A percentile compares a stretch with the other conserved stretches of the same genome.
Conservation (phyloP, 768 basidiomycete genomes). For the Xerocomellus chrysenteron region DNA sequence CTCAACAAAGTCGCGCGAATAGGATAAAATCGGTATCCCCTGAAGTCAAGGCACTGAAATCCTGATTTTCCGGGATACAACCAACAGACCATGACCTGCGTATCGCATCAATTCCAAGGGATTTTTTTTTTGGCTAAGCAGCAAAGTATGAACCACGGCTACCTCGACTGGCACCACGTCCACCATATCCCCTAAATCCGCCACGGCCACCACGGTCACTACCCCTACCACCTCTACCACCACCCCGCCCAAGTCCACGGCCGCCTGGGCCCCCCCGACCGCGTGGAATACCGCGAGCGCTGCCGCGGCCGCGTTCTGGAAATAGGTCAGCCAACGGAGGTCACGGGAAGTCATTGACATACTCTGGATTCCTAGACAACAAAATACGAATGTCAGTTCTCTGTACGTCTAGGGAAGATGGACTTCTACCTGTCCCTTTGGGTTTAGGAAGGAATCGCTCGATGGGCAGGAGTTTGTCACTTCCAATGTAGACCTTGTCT, state of each 20-base stretch:
- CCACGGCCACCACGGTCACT: conserved; percentile 45
- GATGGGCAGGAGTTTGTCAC: conserved; percentile 95
- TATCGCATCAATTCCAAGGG: background rate
- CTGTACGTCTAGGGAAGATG: conserved; percentile 10
- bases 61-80: conserved; percentile 27
- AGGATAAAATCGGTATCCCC: conserved; percentile 43
- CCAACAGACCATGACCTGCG: background rate
- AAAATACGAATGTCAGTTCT: background rate
- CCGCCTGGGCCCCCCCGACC: conserved; percentile 27
- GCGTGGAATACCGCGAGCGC: conserved; percentile 24
- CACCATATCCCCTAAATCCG: conserved; percentile 47
- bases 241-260: conserved; percentile 38
- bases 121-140: background rate
- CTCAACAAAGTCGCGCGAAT: conserved; percentile 52
- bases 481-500: conserved; percentile 96
- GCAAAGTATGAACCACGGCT: conserved; percentile 48
- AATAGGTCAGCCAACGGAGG: conserved; percentile 30
- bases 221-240: conserved; percentile 39
- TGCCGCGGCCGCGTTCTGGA: conserved; percentile 48
- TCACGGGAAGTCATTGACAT: conserved; percentile 4
- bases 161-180: conserved; percentile 41
- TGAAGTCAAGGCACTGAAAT: conserved; percentile 52
- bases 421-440: conserved; percentile 70
- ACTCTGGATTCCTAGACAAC: conserved; percentile 29
- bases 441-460: conserved; percentile 97